These are phyloP conservation scores for Senna siamea DNA, from an alignment of 306 rosid genomes.

Conservation along the genomic window DNA sequence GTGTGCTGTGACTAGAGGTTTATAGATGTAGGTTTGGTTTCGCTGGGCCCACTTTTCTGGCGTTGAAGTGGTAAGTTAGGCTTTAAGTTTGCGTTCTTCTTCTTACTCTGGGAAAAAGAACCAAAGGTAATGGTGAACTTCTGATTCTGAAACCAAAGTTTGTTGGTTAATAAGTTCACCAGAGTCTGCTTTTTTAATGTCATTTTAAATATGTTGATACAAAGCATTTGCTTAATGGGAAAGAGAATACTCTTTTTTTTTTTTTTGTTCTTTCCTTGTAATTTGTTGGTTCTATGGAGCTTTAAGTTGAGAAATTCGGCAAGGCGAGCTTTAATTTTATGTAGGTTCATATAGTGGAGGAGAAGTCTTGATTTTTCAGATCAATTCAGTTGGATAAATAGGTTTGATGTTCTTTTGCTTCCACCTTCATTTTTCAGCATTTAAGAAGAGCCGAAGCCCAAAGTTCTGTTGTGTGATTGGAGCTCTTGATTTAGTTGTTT, in stretches of 20 bases:
- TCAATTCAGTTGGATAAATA: neutral
- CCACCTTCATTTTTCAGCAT: neutral
- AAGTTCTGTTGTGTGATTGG: neutral
- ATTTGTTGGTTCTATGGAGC: neutral
- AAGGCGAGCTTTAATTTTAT: neutral
- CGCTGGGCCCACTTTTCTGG: slow-evolving; percentile 5
- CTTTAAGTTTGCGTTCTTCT: slow-evolving; percentile 16
- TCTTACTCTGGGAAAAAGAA: neutral
- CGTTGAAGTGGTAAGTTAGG: neutral
- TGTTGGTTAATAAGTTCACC: slow-evolving; percentile 4
- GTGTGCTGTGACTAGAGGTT: neutral
- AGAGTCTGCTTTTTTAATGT: neutral
- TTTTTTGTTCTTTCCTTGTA: neutral
- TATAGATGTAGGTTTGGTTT: neutral
- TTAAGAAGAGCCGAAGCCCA: neutral
- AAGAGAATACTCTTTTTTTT: neutral
- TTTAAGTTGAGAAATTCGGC: neutral
- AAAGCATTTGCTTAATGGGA: too few relatives aligned
- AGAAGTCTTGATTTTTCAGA: slow-evolving; percentile 3
- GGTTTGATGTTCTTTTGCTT: neutral
- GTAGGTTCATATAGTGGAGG: neutral
- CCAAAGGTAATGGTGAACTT: neutral
- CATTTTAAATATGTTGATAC: neutral
- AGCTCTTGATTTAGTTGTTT: neutral
- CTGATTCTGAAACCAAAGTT: slow-evolving; percentile 4